phyloP scores from a whole-genome alignment of 2,329 filamentous ascomycete genomes.

The Epichloe coenophiala region DNA sequence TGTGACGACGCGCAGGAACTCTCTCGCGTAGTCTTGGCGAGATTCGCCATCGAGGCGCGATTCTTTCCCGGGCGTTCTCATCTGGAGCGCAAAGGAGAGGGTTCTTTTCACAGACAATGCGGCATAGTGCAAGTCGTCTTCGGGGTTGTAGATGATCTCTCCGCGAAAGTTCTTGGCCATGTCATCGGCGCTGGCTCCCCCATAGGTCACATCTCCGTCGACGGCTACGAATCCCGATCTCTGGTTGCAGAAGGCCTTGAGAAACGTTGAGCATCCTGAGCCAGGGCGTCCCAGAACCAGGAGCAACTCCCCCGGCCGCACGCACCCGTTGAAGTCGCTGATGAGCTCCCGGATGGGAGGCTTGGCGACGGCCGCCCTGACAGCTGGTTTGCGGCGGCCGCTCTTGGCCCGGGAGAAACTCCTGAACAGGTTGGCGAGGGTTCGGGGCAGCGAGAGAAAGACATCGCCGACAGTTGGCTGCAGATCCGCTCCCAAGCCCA shows the following conservation, averaged over 20 bases:
- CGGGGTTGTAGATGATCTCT: conserved; percentile 55
- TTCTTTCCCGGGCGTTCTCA: conserved; percentile 40
- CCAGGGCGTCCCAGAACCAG: conserved; percentile 55
- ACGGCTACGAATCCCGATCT: conserved; percentile 49
- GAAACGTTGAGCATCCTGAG: conserved; percentile 55
- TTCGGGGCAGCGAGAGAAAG: conserved; percentile 36
- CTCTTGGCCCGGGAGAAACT: conserved; percentile 11
- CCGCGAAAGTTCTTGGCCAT: conserved; percentile 43
- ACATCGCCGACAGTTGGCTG: conserved; percentile 49
- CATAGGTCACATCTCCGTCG: conserved; percentile 51
- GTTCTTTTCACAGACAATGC: conserved; percentile 55
- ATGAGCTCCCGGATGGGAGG: conserved; percentile 52
- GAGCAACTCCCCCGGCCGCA: conserved; percentile 60
- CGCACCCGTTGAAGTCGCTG: conserved; percentile 50
- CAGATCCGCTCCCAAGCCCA: conserved; percentile 48
- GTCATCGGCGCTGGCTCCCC: conserved; percentile 30
- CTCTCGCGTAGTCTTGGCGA: conserved; percentile 38
- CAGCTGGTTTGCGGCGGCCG: conserved; percentile 11
- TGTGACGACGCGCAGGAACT: conserved; percentile 46
- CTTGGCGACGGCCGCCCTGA: conserved; percentile 38
- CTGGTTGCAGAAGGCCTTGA: conserved; percentile 62
- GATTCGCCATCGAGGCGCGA: conserved; percentile 44
- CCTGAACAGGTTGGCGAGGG: conserved; percentile 34
- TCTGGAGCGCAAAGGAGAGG: conserved; percentile 51
- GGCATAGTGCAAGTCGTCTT: conserved; percentile 56